Conservation (phyloP, 805 yeast genomes). For the Saturnispora serradocipensis region DNA sequence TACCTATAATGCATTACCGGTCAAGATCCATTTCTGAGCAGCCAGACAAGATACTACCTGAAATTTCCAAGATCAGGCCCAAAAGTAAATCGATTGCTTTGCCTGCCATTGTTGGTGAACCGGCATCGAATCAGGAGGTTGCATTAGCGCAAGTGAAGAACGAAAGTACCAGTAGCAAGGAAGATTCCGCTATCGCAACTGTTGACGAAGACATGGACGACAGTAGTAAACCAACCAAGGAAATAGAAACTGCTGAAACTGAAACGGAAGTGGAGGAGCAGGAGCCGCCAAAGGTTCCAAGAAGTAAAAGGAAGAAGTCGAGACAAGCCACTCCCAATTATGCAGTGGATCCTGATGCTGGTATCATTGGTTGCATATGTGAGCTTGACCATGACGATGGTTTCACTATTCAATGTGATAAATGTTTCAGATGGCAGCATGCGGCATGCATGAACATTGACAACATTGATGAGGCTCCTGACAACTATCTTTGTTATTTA, state of each 20-base stretch:
- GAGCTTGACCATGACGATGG: slow-evolving; percentile 85
- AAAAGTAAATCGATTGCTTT: neutral
- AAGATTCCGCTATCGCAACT: neutral
- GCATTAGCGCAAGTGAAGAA: neutral
- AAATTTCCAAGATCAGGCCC: neutral
- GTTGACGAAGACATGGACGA: neutral
- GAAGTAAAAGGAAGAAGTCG: neutral
- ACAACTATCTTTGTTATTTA: slow-evolving; percentile 66
- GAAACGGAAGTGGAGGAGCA: neutral
- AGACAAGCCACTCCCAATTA: slow-evolving; percentile 30
- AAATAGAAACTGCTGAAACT: neutral
- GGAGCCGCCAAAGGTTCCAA: neutral
- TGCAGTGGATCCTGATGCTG: slow-evolving; percentile 72
- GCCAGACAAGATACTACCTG: neutral
- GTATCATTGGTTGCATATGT: slow-evolving; percentile 84
- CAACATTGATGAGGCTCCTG: slow-evolving; percentile 63
- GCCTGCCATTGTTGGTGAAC: neutral
- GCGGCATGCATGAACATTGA: slow-evolving; percentile 79
- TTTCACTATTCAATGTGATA: slow-evolving; percentile 88
- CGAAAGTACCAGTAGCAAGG: neutral
- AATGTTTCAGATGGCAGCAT: slow-evolving; percentile 92
- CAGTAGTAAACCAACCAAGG: neutral
- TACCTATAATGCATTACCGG: slow-evolving; percentile 34
- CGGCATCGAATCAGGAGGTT: neutral
- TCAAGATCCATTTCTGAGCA: neutral